phyloP scores from a whole-genome alignment of 495 filamentous ascomycete species.

The Aspergillus steynii region DNA sequence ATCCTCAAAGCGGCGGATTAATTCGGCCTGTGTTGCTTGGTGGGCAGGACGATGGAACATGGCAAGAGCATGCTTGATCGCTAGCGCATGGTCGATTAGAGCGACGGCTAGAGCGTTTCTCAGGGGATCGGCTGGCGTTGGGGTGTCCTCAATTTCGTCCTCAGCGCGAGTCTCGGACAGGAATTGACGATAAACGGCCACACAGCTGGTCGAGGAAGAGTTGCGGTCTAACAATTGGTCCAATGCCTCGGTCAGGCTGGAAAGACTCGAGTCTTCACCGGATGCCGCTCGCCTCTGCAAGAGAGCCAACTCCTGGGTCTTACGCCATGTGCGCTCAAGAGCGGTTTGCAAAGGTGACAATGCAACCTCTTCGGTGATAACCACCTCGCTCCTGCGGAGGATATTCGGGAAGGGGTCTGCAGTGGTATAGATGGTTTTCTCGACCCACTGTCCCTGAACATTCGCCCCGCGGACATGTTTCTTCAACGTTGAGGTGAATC shows the following conservation, averaged over 20 bases:
- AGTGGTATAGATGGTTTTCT: conserved; percentile 85
- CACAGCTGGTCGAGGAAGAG: conserved; percentile 62
- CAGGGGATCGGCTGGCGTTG: conserved; percentile 58
- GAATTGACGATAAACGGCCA: conserved; percentile 73
- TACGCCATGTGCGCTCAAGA: conserved; percentile 85
- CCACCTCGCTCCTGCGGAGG: conserved; percentile 81
- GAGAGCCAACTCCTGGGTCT: conserved; percentile 78
- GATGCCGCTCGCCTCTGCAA: conserved; percentile 75
- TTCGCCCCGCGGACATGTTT: conserved; percentile 64
- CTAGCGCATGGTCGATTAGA: conserved; percentile 83
- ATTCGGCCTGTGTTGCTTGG: conserved; percentile 58
- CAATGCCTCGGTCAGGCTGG: conserved; percentile 70
- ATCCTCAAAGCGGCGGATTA: conserved; percentile 48
- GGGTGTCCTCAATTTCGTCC: conserved; percentile 43
- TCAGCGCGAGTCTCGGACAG: conserved; percentile 55
- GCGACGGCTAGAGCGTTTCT: conserved; percentile 83
- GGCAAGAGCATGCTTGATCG: conserved; percentile 78
- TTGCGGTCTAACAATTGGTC: conserved; percentile 67
- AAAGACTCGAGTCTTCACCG: conserved; percentile 66
- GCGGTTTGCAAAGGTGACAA: conserved; percentile 81
- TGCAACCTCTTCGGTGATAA: conserved; percentile 62
- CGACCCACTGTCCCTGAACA: conserved; percentile 69
- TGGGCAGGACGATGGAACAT: conserved; percentile 62
- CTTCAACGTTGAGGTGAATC: conserved; percentile 71
- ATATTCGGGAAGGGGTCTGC: conserved; percentile 91